phyloP scores from a whole-genome alignment of 2,329 filamentous ascomycete genomes.

The Alternaria metachromatica region DNA sequence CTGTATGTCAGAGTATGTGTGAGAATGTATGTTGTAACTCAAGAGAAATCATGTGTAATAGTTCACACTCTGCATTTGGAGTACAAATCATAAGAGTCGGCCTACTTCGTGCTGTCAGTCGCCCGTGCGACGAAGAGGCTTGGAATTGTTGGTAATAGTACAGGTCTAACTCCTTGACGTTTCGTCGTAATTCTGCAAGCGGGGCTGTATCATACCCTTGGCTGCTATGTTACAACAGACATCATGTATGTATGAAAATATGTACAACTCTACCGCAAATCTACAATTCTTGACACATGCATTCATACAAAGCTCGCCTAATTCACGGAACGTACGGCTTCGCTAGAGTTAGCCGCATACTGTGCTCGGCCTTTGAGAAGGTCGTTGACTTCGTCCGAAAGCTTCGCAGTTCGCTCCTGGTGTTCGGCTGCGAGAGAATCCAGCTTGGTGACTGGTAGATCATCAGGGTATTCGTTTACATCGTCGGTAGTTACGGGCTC shows the following conservation, averaged over 20 bases:
- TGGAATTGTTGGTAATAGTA: slow-evolving; percentile 1
- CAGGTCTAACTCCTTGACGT: slow-evolving; percentile 4
- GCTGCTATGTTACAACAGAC: neutral
- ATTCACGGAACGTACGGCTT: neutral
- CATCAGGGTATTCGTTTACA: slow-evolving; percentile 25
- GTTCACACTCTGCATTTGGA: neutral
- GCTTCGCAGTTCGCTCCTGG: neutral
- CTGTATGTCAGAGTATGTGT: neutral
- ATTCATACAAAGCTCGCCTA: neutral
- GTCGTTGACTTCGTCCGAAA: slow-evolving; percentile 1
- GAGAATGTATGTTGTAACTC: neutral
- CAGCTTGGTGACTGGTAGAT: slow-evolving; percentile 5
- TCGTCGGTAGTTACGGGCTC: slow-evolving; percentile 15
- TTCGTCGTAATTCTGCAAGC: neutral
- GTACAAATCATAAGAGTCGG: neutral
- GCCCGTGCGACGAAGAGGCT: neutral
- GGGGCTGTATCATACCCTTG: neutral
- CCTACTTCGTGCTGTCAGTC: neutral
- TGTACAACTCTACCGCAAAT: neutral
- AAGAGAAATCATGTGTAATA: neutral
- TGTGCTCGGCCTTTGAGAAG: neutral
- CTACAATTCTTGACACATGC: neutral
- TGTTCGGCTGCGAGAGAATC: slow-evolving; percentile 1
- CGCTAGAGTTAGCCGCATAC: neutral
- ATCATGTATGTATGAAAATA: neutral